A percentile compares a stretch with the other conserved stretches of the same genome.
Evolutionary conservation across 352 stramenopile species (phyloP).

Genomic region (Phytopythium kandeliae): DNA sequence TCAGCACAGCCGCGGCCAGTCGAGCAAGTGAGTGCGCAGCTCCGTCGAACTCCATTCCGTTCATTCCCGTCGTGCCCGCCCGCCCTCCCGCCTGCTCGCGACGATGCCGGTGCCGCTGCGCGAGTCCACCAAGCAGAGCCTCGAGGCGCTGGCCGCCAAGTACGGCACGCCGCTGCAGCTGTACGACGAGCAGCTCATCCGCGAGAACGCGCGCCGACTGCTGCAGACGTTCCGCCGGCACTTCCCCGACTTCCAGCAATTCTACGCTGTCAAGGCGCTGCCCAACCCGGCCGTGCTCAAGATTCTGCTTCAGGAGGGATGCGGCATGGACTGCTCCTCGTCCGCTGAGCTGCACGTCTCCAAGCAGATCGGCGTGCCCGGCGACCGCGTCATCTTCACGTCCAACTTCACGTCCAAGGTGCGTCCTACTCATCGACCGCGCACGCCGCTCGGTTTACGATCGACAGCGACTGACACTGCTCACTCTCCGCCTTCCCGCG

Average conservation of each 20-base stretch:
- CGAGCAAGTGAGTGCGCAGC: too few relatives aligned
- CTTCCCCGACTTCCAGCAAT: constrained; percentile 85
- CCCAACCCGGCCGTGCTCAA: constrained; percentile 87
- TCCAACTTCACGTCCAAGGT: constrained; percentile 86
- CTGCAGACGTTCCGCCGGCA: constrained; percentile 63
- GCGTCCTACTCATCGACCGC: background rate
- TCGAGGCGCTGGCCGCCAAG: constrained; percentile 62
- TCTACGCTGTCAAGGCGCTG: constrained; percentile 88
- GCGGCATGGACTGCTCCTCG: constrained; percentile 88
- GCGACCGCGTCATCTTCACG: constrained; percentile 85
- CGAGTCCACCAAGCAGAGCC: constrained; percentile 27
- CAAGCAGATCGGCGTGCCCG: constrained; percentile 65
- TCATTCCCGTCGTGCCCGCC: too few relatives aligned
- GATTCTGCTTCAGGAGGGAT: constrained; percentile 76
- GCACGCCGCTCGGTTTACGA: background rate
- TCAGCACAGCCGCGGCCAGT: background rate
- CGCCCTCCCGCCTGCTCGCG: background rate
- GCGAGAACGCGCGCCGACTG: constrained; percentile 66
- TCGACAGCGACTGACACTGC: background rate
- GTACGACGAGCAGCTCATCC: constrained; percentile 85
- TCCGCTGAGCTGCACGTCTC: constrained; percentile 77
- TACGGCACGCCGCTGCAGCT: constrained; percentile 87
- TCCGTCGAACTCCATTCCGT: too few relatives aligned
- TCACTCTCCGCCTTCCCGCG: background rate
- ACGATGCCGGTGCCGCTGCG: constrained; percentile 55